A percentile compares a stretch with the other conserved stretches of the same genome.
These are phyloP conservation scores for Porphyra umbilicalis DNA, from an alignment of 31 red algal genomes.

Conservation along the genomic window DNA sequence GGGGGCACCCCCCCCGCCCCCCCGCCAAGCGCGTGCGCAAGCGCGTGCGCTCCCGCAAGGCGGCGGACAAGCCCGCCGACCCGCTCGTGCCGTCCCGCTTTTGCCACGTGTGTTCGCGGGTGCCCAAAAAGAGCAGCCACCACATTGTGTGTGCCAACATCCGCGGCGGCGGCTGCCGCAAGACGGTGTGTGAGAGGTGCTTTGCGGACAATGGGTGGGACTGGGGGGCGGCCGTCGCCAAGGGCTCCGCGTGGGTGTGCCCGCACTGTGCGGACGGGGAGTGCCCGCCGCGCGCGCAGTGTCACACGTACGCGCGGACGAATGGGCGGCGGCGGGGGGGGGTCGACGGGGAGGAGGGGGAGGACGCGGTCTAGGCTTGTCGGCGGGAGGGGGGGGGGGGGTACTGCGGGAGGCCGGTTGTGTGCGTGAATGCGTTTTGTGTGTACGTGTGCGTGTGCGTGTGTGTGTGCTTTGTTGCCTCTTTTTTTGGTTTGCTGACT, in stretches of 20 bases:
- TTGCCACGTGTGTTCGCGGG: conserved; percentile 50
- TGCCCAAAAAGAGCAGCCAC: conserved; percentile 5
- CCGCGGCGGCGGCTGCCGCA: conserved; percentile 29
- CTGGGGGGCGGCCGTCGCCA: conserved; percentile 11
- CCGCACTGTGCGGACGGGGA: conserved; percentile 28
- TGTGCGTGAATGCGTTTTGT: too few relatives aligned
- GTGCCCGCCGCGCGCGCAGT: conserved; percentile 49
- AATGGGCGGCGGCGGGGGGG: conserved; percentile 26
- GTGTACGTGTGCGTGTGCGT: too few relatives aligned
- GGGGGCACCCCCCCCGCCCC: not conserved
- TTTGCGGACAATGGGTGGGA: conserved; percentile 38
- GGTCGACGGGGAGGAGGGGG: not conserved
- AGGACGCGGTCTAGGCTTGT: too few relatives aligned
- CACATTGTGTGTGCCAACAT: conserved; percentile 23
- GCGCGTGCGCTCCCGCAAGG: not conserved
- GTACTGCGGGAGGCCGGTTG: too few relatives aligned
- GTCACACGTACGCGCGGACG: conserved; percentile 47
- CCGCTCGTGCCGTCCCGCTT: conserved; percentile 35
- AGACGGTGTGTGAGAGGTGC: conserved; percentile 36
- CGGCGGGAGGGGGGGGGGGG: too few relatives aligned
- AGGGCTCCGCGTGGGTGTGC: conserved; percentile 20
- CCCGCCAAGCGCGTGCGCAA: not conserved
- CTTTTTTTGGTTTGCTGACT: too few relatives aligned
- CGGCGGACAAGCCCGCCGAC: not conserved
- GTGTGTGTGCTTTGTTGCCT: too few relatives aligned